Evolutionary conservation across 306 rosid genomes (phyloP).

Genomic region (Echinosophora koreensis): DNA sequence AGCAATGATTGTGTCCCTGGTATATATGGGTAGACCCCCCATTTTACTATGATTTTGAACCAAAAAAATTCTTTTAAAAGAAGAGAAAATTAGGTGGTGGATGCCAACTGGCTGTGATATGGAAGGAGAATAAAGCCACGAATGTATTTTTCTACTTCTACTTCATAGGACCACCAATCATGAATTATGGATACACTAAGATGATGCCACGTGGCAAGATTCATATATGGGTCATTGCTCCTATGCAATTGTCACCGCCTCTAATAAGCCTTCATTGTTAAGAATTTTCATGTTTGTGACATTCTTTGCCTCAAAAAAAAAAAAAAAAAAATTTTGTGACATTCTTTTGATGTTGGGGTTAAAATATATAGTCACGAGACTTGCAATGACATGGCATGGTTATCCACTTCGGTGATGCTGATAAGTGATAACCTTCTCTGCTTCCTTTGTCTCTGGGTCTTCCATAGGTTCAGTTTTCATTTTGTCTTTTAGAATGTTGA

Average conservation of each 20-base stretch:
- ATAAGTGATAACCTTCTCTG: slow-evolving; percentile 42
- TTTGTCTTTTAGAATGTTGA: slow-evolving; percentile 47
- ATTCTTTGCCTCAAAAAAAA: too few relatives aligned
- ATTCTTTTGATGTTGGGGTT: slow-evolving; percentile 12
- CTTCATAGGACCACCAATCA: slow-evolving; percentile 70
- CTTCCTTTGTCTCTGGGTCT: slow-evolving; percentile 31
- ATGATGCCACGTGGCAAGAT: slow-evolving; percentile 44
- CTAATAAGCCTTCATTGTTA: background rate
- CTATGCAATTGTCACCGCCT: background rate
- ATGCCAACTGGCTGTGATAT: slow-evolving; percentile 67
- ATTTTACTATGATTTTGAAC: slow-evolving; percentile 47
- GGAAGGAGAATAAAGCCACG: slow-evolving; percentile 68
- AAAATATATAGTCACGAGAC: slow-evolving; percentile 47
- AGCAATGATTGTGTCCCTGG: slow-evolving; percentile 36
- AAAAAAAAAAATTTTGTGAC: too few relatives aligned
- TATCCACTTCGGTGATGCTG: slow-evolving; percentile 47
- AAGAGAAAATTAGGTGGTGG: slow-evolving; percentile 49
- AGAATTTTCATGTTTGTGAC: background rate
- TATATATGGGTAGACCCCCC: slow-evolving; percentile 50
- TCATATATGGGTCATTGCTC: slow-evolving; percentile 27
- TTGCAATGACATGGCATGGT: slow-evolving; percentile 46
- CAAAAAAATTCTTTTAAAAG: background rate
- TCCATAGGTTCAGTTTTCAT: slow-evolving; percentile 9
- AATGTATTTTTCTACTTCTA: slow-evolving; percentile 40
- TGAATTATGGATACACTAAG: slow-evolving; percentile 43